Base-by-base conservation (phyloP, 2,329 filamentous ascomycete genomes). In the Calonectria crousiana region DNA sequence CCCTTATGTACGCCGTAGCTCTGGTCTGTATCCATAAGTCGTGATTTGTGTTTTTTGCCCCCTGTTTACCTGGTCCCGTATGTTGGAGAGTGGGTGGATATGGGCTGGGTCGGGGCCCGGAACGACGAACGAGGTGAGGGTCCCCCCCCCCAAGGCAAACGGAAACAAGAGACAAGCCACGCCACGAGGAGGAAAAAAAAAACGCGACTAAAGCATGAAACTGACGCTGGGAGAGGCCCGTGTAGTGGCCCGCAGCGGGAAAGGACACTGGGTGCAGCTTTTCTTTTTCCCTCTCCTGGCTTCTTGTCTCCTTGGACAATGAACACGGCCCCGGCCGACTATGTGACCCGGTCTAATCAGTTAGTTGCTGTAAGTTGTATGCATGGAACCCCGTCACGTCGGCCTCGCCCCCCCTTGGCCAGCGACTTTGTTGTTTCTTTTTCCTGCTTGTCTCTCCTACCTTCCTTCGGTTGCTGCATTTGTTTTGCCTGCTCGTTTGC, bases 201-300 rank as follows among this genome's bases (percentile, higher is more conserved):
- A 38, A 41, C 13, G 58, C 34, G 58, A 9, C 53, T 26, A 58
- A 38, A 58, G 32, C 53, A 58, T 58, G n/a, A 64, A 47, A 64
- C 23, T 2, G 14, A 64, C 16, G 38, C 58, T 16, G 16, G 23
- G 58, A 64, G 34, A 66, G 41, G 58, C 49, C 58, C 30, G 64
- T 23, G 64, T 58, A 74, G 74, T 78, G 78, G 77, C 77, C 80
- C 73, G 80, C 80, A 81, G 81, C 78, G 81, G 80, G 81, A 81
- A 76, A 78, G 75, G 76, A 62, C 78, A 76, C 80, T 73, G 71
- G 69, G 20, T 23, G 47, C 44, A 67, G 18, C 30, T 66, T 75
- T 58, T 36, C 32, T 58, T 58, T 58, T 9, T 23, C 13, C 34
- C 18, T 8, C 28, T 10, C 10, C 51, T 32, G 20, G 51, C 28